These are phyloP conservation scores for Leishmania guyanensis DNA, from an alignment of 208 protist species.

Conservation along the genomic window DNA sequence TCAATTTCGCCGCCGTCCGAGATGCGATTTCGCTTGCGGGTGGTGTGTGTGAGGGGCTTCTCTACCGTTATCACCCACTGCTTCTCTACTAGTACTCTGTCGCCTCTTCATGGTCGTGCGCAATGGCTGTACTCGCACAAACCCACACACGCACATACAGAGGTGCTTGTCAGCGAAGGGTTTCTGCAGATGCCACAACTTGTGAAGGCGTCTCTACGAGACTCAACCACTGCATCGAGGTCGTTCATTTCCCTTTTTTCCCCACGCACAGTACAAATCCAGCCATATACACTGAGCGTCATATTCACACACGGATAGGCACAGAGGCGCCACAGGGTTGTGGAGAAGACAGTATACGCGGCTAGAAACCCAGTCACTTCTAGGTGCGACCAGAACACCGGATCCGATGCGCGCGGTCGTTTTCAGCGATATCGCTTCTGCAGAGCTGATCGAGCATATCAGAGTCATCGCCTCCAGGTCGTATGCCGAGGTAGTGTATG, in stretches of 20 bases:
- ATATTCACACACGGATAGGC: not conserved
- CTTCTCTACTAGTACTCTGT: not conserved
- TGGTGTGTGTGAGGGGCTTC: not conserved
- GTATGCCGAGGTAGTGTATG: slow-evolving; percentile 6
- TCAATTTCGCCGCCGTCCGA: not conserved
- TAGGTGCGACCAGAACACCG: not conserved
- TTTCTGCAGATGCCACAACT: not conserved
- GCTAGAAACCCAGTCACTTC: not conserved
- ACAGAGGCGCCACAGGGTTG: not conserved
- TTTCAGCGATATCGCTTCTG: slow-evolving; percentile 20
- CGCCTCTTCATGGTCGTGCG: not conserved
- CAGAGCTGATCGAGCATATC: not conserved
- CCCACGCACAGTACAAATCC: not conserved
- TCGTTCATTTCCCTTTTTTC: not conserved
- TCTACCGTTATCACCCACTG: not conserved
- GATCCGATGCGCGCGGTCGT: slow-evolving; percentile 14
- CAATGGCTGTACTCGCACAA: not conserved
- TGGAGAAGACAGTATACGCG: not conserved
- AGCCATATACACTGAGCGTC: not conserved
- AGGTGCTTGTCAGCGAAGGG: not conserved
- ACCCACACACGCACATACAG: not conserved
- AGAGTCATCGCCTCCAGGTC: slow-evolving; percentile 19
- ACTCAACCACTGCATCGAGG: not conserved
- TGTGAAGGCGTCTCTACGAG: not conserved
- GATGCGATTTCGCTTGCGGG: not conserved